These are phyloP conservation scores for Hapsidospora chrysogenum DNA, from an alignment of 495 filamentous ascomycete genomes.

Conservation along the genomic window DNA sequence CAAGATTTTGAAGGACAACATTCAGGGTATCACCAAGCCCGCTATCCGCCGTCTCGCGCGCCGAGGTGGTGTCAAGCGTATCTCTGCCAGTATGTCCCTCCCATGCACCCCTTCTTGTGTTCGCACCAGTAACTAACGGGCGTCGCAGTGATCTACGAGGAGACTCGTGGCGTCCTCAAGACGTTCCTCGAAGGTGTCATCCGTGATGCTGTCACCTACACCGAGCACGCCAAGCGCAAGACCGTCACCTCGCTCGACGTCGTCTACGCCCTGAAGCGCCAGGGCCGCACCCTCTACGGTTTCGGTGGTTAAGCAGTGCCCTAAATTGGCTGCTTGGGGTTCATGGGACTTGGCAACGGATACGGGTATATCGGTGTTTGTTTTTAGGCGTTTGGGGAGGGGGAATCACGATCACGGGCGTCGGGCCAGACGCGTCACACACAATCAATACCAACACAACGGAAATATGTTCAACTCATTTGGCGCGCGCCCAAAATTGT, in stretches of 20 bases:
- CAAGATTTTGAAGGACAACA: constrained; percentile 99
- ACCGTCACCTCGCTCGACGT: constrained; percentile 92
- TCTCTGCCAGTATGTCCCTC: constrained; percentile 59
- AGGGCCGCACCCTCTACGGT: constrained; percentile 92
- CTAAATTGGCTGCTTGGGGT: too few species aligned
- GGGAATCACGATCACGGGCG: too few species aligned
- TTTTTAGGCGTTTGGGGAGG: too few species aligned
- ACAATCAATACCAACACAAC: too few species aligned
- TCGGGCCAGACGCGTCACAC: too few species aligned
- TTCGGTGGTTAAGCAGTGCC: constrained; percentile 96
- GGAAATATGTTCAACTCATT: too few species aligned
- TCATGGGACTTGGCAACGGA: too few species aligned
- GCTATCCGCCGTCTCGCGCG: constrained; percentile 99
- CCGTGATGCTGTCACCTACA: constrained; percentile 95
- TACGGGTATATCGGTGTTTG: too few species aligned
- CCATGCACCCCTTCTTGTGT: constrained; percentile 2
- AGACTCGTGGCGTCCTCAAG: constrained; percentile 99
- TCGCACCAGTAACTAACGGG: constrained; percentile 50
- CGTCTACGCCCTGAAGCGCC: constrained; percentile 88
- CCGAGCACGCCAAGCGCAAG: constrained; percentile 95
- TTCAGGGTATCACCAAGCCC: constrained; percentile 99
- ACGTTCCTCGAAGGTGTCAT: constrained; percentile 99
- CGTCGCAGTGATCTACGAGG: constrained; percentile 86
- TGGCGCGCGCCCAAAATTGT: too few species aligned
- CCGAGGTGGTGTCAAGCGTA: constrained; percentile 99